Base-by-base conservation (phyloP, 139 green algal species). In the Chlamydomonas incerta region DNA sequence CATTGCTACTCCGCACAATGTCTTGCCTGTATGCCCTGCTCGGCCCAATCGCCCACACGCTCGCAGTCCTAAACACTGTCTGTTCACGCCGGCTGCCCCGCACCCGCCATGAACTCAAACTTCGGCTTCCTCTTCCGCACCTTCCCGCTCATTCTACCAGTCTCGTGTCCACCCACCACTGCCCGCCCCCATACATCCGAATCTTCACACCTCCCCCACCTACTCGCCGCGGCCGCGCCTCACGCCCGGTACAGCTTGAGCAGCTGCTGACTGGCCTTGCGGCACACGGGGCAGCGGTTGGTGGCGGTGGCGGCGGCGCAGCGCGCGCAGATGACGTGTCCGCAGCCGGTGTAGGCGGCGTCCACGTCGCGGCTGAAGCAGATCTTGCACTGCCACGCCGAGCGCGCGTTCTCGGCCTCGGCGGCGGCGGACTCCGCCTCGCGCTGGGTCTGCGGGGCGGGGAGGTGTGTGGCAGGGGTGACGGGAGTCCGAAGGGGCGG, bases 361-460 rank as follows among this genome's bases (percentile, higher is more conserved):
- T 94, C 87, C 37, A 94, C 87, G 18, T 95, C 90, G 15, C 47
- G 47, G 37, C 74, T 76, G 52, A 95, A 92, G 87, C 93, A 96
- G 74, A 96, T 91, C 74, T 92, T 83, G 87, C 92, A 95, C 89
- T 87, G 79, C 72, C 82, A 88, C n/a, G 68, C 66, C 15, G 57
- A 67, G 74, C 68, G 76, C 3, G 74, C 62, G 11, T 55, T 26
- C 72, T 81, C 83, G 23, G 50, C 35, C 20, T 85, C 80, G 2
- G 63, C 23, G 26, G 46, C 57, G 20, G 34, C 41, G 47, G 63
- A 65, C 41, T 46, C 47, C 0, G 79, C 79, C 20, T 55, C 46
- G 13, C 46, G 66, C 63, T 85, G 68, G 47, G 79, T 66, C 79
- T 85, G 79, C 2, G 33, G 13, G 6, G 33, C 31, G 47, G n/a